phyloP scores from a whole-genome alignment of 2,329 filamentous ascomycete species.

The Aspergillus uvarum region DNA sequence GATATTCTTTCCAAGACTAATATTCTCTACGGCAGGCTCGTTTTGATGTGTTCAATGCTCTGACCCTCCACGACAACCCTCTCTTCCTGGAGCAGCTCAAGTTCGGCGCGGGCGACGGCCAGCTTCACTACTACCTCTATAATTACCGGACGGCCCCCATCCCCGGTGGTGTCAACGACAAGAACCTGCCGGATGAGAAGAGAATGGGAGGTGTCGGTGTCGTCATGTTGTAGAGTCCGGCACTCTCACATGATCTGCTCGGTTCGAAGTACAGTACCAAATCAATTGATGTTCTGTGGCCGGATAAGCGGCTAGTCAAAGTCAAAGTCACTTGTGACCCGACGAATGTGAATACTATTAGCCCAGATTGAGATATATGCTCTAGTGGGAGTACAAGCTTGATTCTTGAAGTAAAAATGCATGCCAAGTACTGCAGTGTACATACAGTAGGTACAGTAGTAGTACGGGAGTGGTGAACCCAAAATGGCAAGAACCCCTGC shows the following conservation, averaged over 20 bases:
- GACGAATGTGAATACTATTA: neutral
- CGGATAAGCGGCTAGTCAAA: neutral
- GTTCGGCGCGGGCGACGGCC: slow-evolving; percentile 90
- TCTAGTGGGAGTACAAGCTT: too few relatives aligned
- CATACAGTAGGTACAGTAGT: neutral
- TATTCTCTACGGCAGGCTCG: slow-evolving; percentile 50
- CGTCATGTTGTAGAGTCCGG: slow-evolving; percentile 66
- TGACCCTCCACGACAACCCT: slow-evolving; percentile 90
- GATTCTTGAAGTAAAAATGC: too few relatives aligned
- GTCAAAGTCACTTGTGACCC: neutral
- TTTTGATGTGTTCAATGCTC: slow-evolving; percentile 96
- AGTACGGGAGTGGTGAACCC: neutral
- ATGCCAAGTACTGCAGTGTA: neutral
- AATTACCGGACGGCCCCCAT: slow-evolving; percentile 92
- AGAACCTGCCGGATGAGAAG: slow-evolving; percentile 74
- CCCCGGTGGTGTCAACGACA: slow-evolving; percentile 76
- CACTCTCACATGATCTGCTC: slow-evolving; percentile 3
- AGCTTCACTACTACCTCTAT: slow-evolving; percentile 95
- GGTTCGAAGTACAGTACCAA: neutral
- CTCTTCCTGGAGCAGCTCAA: slow-evolving; percentile 92
- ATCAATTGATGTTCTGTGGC: neutral
- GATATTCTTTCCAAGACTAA: neutral
- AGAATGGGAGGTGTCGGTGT: slow-evolving; percentile 84
- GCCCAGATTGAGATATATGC: neutral
- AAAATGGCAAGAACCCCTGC: neutral